Base-by-base conservation (phyloP, 148 eudicot species). In the Rheum nobile region DNA sequence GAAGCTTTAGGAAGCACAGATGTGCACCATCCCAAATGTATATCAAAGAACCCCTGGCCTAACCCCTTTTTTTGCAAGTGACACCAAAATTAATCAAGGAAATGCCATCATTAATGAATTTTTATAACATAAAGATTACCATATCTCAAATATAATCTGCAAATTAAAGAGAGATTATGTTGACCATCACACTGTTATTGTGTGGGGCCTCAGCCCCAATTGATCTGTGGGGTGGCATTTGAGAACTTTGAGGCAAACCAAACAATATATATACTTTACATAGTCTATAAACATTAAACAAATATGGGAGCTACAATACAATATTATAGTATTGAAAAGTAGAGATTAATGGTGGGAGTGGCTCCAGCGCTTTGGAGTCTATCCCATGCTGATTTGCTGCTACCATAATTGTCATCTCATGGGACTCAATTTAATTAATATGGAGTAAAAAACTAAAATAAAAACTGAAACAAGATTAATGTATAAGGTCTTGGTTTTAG, bases 341-440 rank as follows among this genome's bases (percentile, higher is more conserved):
- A 55, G n/a, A 55, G 63, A 8, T 2, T 9, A 57, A 57, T 24
- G 67, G 67, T 2, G 35, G 32, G 31, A 26, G 67, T 57, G 32
- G 67, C 17, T 57, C 67, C 34, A 57, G 34, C 16, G 31, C 31
- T 57, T 11, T 57, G 67, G 32, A 57, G 32, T 57, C 29, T 21
- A 24, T 8, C 63, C 63, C 63, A 54, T 54, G 63, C 63, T 24
- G 9, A 24, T 54, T 0, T 54, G 37, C 37, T 31, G 37, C 70
- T 63, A 63, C 32, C 69, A 63, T 63, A 31, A 63, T 63, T 63
- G 31, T 63, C 69, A 31, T 63, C 69, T 63, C 69, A 63, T 32
- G 69, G 69, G 37, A 12, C 35, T 24, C 28, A 41, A 41, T 8
- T 37, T n/a, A n/a, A n/a, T 37, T 41, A 41, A 41, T 54, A 21